Evolutionary conservation across 106 monocot genomes (phyloP), one percentile per base, ranked within the genome.

Genomic region (Narthecium ossifragum): DNA sequence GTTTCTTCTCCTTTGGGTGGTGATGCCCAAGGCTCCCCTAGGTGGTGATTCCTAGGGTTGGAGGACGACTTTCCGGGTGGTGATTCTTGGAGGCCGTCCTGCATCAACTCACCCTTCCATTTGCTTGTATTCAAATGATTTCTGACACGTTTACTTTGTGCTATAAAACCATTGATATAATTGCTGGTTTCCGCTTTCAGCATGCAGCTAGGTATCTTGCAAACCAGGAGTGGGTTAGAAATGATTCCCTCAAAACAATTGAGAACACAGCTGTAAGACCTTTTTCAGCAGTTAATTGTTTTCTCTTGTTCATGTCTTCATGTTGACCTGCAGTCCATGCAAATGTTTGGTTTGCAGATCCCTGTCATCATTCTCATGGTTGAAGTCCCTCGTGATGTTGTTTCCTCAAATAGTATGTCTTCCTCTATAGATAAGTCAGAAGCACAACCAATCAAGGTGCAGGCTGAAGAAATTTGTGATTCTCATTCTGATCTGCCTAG

Each of bases 171-270:
- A n/a, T n/a, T n/a, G n/a, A n/a, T 57, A 22, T 41, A 14, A 21
- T 31, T 57, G 18, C 46, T 62, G 8, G 1, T 61, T 68, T 62
- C 38, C 18, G 22, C 38, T 75, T 73, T 25, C 84, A 98, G 98
- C 98, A 91, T 82, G 98, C 91, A 60, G 87, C 98, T 65, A 79
- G 98, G 56, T 87, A 91, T 49, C 98, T 98, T 60, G 78, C 78
- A 40, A 98, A 98, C 74, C 98, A 98, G 60, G 98, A 98, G 28
- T 98, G 98, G 98, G 98, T 98, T 57, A 75, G 91, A 73, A 91
- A 78, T 79, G 98, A 98, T 48, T 98, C 98, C 26, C 87, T 98
- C 14, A 98, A 98, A 70, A 91, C 87, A 53, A 70, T 98, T 53
- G 98, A 98, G 66, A 98, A 98, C 51, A 98, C 98, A 60, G 81